Base-by-base conservation (phyloP, 345 rosid genomes). In the Eucalyptus marginata region DNA sequence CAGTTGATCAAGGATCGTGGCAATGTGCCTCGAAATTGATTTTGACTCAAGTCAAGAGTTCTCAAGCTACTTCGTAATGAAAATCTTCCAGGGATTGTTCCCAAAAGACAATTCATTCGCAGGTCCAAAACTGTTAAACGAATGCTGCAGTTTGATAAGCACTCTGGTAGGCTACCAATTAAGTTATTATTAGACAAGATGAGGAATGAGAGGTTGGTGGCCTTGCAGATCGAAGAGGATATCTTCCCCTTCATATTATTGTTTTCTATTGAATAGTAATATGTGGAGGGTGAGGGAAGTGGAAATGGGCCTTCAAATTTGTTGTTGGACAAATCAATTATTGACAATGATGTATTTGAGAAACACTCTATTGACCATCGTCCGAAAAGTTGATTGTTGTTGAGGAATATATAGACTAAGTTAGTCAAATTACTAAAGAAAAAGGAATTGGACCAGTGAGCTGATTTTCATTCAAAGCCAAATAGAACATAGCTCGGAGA, bases 201-300 rank as follows among this genome's bases (percentile, higher is more conserved):
- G n/a, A 87, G 64, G 6, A 49, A 49, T 9, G 80, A 86, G 15
- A 94, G 79, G 6, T 12, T 86, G n/a, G 79, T 25, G 15, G 85
- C 49, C 0, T 4, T 80, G 87, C 84, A 87, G 4, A 90, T 54
- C 1, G 27, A 50, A 14, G 56, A 8, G 29, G 90, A 51, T 10
- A 90, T 87, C 3, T 7, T 15, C 27, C 93, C 94, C 3, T 92
- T 88, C 6, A 92, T 68, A 18, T 59, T 62, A 84, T 93, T 93
- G 24, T 86, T 5, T 44, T 15, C 27, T 14, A 62, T 29, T 4
- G 68, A 5, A 13, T 62, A 62, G 17, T 27, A 27, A 27, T 27
- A 12, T 62, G 68, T 62, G 68, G 31, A 59, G 4, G 68, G 4
- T 27, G 71, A 29, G n/a, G 71, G 71, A 62, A 62, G 71, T 29